phyloP scores from a whole-genome alignment of 1,139 yeast species.

The Tardiomyces digboiensis region DNA sequence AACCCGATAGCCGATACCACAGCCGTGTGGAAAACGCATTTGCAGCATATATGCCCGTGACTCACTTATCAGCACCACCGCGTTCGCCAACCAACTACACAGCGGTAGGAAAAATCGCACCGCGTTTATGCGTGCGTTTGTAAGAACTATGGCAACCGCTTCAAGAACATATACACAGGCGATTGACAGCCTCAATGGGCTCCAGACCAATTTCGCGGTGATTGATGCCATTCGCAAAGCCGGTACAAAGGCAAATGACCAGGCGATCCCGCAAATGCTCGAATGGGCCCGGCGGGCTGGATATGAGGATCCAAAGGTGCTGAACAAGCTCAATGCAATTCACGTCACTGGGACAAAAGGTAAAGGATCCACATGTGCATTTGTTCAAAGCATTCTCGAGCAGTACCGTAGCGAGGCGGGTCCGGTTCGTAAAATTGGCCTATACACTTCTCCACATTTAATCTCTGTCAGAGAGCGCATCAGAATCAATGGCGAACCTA shows the following conservation, averaged over 20 bases:
- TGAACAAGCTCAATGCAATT: conserved; percentile 65
- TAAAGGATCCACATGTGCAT: conserved; percentile 97
- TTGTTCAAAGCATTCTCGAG: conserved; percentile 67
- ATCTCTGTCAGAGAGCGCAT: conserved; percentile 90
- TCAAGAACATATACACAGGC: conserved; percentile 34
- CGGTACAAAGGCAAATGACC: conserved; percentile 58
- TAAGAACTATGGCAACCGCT: not conserved
- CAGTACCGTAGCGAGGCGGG: conserved; percentile 39
- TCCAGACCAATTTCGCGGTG: conserved; percentile 88
- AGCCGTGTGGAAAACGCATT: too few relatives aligned
- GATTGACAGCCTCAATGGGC: conserved; percentile 67
- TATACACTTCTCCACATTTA: conserved; percentile 93
- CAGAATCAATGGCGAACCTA: conserved; percentile 78
- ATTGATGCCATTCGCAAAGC: conserved; percentile 72
- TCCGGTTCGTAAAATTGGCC: conserved; percentile 54
- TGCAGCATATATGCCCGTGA: too few relatives aligned
- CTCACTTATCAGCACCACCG: too few relatives aligned
- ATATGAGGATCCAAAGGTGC: conserved; percentile 42
- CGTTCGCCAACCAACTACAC: too few relatives aligned
- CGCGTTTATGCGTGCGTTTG: not conserved
- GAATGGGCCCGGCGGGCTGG: conserved; percentile 92
- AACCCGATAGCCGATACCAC: too few relatives aligned
- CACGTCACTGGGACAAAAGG: conserved; percentile 99
- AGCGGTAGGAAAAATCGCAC: too few relatives aligned
- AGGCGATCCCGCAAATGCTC: conserved; percentile 76